Evolutionary conservation across 805 yeast genomes (phyloP), one percentile per base, ranked within the genome.

Genomic region (Saccharomycopsis sp.): DNA sequence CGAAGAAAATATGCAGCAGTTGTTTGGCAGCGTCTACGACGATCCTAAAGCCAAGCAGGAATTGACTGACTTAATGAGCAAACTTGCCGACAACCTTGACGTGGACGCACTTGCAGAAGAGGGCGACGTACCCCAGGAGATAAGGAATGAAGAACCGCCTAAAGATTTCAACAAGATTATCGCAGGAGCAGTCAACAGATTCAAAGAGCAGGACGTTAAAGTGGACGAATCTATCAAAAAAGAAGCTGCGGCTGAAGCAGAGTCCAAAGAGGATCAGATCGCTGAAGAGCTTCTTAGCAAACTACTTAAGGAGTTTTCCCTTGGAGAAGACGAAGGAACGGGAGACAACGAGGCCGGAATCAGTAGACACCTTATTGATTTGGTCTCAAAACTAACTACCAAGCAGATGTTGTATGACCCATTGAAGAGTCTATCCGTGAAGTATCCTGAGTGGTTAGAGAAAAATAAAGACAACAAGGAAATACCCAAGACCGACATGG

Each of bases 391-490:
- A 67, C 78, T 92, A 68, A 81, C 94, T 5, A 82, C 94, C 3
- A 92, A 91, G 67, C 91, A 85, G 58, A 87, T 91, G 20, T 76
- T 92, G 44, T 91, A 89, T 67, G 96, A 87, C 64, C 97, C 98
- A 1, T 78, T 92, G 72, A 87, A 85, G 66, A 96, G 90, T 60
- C 77, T 91, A 68, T 81, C 84, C 62, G 72, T 75, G 12, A 89
- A 88, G 67, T 89, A 84, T 68, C 88, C 90, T 1, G 78, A 70
- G 24, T 92, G 89, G 85, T 75, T 92, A 61, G 71, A 73, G 51
- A 80, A 79, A 52, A 78, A 87, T 62, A 73, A 74, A 54, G 77
- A 74, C 7, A 68, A 67, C 8, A 66, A 69, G 15, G 24, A 66
- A 41, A 67, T 83, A 24, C 57, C 75, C 5, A 73, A 69, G 1